These are phyloP conservation scores for Melastoma candidum DNA, from an alignment of 441 rosid species.

Conservation along the genomic window DNA sequence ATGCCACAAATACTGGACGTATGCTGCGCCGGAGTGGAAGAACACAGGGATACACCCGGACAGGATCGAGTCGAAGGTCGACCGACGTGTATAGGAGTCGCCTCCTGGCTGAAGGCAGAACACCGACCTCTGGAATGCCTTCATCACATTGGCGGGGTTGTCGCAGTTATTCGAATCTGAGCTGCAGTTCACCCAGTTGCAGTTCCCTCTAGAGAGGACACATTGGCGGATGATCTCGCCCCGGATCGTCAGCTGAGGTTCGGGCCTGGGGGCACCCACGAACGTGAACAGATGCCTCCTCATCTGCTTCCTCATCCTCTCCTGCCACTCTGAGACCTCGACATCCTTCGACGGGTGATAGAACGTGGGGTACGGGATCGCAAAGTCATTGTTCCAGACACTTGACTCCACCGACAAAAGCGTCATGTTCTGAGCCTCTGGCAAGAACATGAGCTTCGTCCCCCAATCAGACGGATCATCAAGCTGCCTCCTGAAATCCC, in stretches of 20 bases:
- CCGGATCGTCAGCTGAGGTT: slow-evolving; percentile 17
- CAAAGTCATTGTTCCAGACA: slow-evolving; percentile 28
- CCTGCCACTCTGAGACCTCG: slow-evolving; percentile 37
- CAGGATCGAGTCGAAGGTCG: slow-evolving; percentile 23
- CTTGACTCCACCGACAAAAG: slow-evolving; percentile 42
- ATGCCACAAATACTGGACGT: slow-evolving; percentile 23
- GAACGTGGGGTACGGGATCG: slow-evolving; percentile 45
- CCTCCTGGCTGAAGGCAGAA: slow-evolving; percentile 30
- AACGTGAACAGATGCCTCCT: slow-evolving; percentile 34
- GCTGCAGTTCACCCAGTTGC: slow-evolving; percentile 20
- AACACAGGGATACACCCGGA: slow-evolving; percentile 27
- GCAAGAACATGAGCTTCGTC: slow-evolving; percentile 33
- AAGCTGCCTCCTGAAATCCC: slow-evolving; percentile 32
- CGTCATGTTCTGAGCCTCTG: slow-evolving; percentile 35
- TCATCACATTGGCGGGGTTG: slow-evolving; percentile 15
- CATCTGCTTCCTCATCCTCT: slow-evolving; percentile 19
- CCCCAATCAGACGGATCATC: slow-evolving; percentile 39
- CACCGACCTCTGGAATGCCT: slow-evolving; percentile 16
- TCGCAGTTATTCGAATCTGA: slow-evolving; percentile 13
- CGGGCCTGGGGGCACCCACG: slow-evolving; percentile 37
- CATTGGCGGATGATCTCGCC: slow-evolving; percentile 21
- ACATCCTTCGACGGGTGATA: slow-evolving; percentile 33
- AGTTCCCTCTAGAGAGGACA: slow-evolving; percentile 3
- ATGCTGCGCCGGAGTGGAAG: slow-evolving; percentile 21
- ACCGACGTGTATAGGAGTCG: slow-evolving; percentile 21